Percentiles rank a stretch among this genome's conserved stretches.
Evolutionary conservation across 2,329 filamentous ascomycete genomes (phyloP).

Genomic region (Aspergillus ustus): DNA sequence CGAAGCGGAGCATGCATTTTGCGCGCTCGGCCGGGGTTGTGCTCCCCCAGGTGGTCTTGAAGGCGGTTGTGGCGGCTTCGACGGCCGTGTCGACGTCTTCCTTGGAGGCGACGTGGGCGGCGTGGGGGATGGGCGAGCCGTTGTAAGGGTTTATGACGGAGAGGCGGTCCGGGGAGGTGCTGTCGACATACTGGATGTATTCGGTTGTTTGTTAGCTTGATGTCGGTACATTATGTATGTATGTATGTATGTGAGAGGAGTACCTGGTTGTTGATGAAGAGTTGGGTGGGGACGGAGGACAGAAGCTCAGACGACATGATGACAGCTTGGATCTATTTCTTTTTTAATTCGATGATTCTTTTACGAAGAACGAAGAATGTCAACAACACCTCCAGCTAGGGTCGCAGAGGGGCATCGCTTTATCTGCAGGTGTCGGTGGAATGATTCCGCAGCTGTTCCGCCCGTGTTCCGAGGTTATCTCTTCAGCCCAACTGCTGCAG

Average conservation of each 20-base stretch:
- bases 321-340: too few relatives aligned
- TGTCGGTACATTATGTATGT: background rate
- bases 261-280: slow-evolving; percentile 59
- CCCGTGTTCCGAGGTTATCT: background rate
- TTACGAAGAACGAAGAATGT: too few relatives aligned
- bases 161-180: slow-evolving; percentile 53
- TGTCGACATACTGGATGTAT: slow-evolving; percentile 49
- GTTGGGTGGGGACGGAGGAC: slow-evolving; percentile 20
- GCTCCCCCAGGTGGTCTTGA: slow-evolving; percentile 24
- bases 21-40: slow-evolving; percentile 5
- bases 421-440: background rate
- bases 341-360: too few relatives aligned
- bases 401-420: background rate
- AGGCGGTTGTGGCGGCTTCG: slow-evolving; percentile 50
- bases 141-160: slow-evolving; percentile 50
- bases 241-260: background rate
- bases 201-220: background rate
- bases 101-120: slow-evolving; percentile 52
- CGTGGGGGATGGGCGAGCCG: slow-evolving; percentile 35
- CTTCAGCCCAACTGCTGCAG: background rate
- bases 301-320: background rate
- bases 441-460: slow-evolving; percentile 1
- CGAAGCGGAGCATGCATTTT: slow-evolving; percentile 18
- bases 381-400: too few relatives aligned
- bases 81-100: slow-evolving; percentile 52